Conservation (phyloP, 2,329 filamentous ascomycete species). For the Penicillium sp. region DNA sequence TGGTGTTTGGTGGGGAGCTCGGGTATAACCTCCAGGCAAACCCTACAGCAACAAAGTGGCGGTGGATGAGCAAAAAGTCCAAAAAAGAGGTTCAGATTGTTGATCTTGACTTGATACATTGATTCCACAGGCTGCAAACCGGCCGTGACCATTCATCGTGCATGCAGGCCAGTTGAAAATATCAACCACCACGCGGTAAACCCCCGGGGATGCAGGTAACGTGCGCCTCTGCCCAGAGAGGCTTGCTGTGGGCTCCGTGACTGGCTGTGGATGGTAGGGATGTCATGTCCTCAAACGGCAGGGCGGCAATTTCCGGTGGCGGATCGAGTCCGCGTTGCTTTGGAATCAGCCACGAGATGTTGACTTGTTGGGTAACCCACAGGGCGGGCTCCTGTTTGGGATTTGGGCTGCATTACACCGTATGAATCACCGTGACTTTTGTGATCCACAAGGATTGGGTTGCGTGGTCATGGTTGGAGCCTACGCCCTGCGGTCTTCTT, state of each 20-base stretch:
- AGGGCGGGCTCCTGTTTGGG: background rate
- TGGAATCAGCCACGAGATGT: background rate
- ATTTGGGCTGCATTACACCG: background rate
- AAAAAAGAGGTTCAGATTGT: background rate
- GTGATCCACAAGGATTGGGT: background rate
- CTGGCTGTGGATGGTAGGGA: background rate
- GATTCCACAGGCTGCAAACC: background rate
- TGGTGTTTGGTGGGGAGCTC: background rate
- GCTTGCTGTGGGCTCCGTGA: background rate
- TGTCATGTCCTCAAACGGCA: constrained; percentile 1
- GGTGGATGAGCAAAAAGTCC: background rate
- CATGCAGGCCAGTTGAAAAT: background rate
- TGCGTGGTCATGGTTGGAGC: background rate
- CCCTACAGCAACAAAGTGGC: background rate
- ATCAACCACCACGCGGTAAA: background rate
- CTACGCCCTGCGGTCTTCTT: background rate
- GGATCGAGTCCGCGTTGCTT: constrained; percentile 1
- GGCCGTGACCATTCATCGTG: background rate
- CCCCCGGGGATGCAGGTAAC: background rate
- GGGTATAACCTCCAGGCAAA: background rate
- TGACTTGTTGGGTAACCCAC: background rate
- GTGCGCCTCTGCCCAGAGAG: background rate
- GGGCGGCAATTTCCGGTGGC: constrained; percentile 5
- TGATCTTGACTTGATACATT: background rate
- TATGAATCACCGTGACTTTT: background rate